phyloP scores from a whole-genome alignment of 2,329 filamentous ascomycete genomes.

The Aspergillus carbonarius region DNA sequence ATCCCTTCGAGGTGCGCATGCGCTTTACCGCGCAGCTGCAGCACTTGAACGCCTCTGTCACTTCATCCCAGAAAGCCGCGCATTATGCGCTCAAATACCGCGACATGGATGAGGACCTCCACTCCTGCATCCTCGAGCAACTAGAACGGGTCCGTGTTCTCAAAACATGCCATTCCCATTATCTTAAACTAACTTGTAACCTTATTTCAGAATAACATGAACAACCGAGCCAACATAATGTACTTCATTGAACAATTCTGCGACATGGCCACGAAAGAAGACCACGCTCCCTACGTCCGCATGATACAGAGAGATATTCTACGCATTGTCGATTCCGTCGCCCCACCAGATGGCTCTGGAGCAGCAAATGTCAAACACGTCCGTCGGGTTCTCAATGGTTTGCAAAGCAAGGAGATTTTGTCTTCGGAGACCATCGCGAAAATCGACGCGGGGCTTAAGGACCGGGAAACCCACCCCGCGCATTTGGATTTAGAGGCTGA shows the following conservation, averaged over 20 bases:
- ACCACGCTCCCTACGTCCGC: conserved; percentile 76
- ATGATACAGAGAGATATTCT: conserved; percentile 96
- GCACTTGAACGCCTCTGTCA: conserved; percentile 85
- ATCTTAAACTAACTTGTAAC: background rate
- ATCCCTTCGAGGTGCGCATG: conserved; percentile 98
- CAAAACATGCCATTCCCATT: background rate
- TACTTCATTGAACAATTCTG: conserved; percentile 97
- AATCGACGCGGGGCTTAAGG: conserved; percentile 79
- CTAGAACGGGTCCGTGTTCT: conserved; percentile 67
- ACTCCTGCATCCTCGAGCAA: conserved; percentile 96
- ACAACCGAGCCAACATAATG: conserved; percentile 97
- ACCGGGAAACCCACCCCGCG: conserved; percentile 66
- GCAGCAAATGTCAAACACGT: conserved; percentile 94
- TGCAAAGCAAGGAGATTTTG: conserved; percentile 71
- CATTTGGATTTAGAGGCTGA: conserved; percentile 50
- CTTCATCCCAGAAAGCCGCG: conserved; percentile 86
- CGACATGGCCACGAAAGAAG: conserved; percentile 75
- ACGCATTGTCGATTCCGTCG: conserved; percentile 86
- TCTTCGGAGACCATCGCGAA: conserved; percentile 71
- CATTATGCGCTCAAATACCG: conserved; percentile 92
- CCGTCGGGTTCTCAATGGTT: conserved; percentile 70
- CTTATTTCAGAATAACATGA: conserved; percentile 75
- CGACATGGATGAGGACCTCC: conserved; percentile 94
- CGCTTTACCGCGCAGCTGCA: conserved; percentile 90
- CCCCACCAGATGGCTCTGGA: conserved; percentile 79